Percentiles rank a stretch among this genome's conserved stretches.
Evolutionary conservation across 257 asterid genomes (phyloP).

Genomic region (Primulina tabacum): DNA sequence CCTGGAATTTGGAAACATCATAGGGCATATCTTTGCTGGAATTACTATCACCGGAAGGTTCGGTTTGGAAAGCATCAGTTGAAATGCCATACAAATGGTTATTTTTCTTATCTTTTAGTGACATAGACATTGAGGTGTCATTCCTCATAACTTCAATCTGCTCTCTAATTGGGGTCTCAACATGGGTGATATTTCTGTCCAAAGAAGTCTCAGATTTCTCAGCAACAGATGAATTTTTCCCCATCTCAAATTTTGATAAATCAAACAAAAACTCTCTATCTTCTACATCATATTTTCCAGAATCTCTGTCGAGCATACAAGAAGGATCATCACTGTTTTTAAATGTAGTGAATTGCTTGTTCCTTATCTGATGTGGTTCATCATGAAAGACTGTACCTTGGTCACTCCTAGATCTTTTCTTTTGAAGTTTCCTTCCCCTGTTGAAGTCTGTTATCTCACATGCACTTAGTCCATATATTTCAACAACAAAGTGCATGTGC

Average conservation of each 20-base stretch:
- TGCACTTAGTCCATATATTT: conserved; percentile 40
- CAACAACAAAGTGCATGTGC: conserved; percentile 46
- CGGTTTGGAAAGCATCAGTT: not conserved
- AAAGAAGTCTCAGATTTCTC: not conserved
- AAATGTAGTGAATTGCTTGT: not conserved
- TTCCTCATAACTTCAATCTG: conserved; percentile 6
- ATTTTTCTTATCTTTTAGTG: not conserved
- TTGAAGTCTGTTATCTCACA: conserved; percentile 29
- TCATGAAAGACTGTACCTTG: conserved; percentile 16
- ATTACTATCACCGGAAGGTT: conserved; percentile 18
- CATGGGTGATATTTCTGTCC: not conserved
- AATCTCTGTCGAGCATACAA: conserved; percentile 30
- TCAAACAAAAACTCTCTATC: conserved; percentile 32
- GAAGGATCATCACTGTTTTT: conserved; percentile 28
- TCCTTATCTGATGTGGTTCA: conserved; percentile 19
- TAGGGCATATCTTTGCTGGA: too few relatives aligned
- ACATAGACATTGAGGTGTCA: conserved; percentile 14
- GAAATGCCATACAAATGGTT: conserved; percentile 11
- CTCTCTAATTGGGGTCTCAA: conserved; percentile 8
- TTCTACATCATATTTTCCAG: conserved; percentile 25
- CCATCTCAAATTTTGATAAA: conserved; percentile 49
- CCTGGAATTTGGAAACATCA: too few relatives aligned
- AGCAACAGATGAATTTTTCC: conserved; percentile 13
- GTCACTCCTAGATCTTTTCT: not conserved
- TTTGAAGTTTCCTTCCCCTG: not conserved